Conservation (phyloP, 2,329 filamentous ascomycete genomes). For the Claviceps arundinis region DNA sequence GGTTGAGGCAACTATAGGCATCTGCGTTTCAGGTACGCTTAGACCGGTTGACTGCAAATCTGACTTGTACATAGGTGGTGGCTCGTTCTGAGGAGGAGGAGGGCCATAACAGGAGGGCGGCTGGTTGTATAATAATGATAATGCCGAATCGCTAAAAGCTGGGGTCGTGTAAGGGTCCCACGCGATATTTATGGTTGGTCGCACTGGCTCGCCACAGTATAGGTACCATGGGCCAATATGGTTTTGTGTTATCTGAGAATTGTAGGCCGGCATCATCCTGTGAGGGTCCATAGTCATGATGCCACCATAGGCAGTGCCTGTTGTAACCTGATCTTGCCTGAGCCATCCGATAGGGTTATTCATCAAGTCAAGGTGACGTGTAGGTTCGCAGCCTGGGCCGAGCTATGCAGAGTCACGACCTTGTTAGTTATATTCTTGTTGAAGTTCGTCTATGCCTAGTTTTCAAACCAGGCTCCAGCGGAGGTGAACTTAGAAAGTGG, state of each 20-base stretch:
- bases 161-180: too few species aligned
- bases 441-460: neutral
- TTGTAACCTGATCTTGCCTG: neutral
- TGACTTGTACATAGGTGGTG: too few species aligned
- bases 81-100: too few species aligned
- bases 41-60: neutral
- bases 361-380: neutral
- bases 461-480: neutral
- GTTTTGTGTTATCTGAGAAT: neutral
- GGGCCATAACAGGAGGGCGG: too few species aligned
- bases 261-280: conserved; percentile 1
- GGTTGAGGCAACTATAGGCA: neutral
- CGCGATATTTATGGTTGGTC: too few species aligned
- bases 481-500: neutral
- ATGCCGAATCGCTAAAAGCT: too few species aligned
- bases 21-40: neutral
- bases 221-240: neutral
- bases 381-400: neutral
- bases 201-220: too few species aligned
- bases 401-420: neutral
- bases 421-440: neutral
- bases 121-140: too few species aligned
- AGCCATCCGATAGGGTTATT: neutral
- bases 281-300: neutral
- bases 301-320: neutral